phyloP scores from a whole-genome alignment of 371 early-diverging fungal genomes.

The Zychaea mexicana region DNA sequence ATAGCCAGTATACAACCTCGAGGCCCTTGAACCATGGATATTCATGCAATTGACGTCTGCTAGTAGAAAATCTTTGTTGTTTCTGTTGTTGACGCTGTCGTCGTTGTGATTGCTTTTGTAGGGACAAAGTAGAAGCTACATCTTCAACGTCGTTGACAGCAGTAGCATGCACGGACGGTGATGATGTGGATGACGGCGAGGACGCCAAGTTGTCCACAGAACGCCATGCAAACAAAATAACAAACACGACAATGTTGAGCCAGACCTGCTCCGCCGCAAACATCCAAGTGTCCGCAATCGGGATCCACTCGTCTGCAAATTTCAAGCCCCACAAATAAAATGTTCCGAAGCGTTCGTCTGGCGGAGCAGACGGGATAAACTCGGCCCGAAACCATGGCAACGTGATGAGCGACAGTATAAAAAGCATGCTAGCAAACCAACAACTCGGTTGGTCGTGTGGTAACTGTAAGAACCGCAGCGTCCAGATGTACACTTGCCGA shows the following conservation, averaged over 20 bases:
- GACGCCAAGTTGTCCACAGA: conserved; percentile 19
- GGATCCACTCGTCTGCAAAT: conserved; percentile 69
- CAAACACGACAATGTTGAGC: conserved; percentile 48
- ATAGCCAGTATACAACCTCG: conserved; percentile 41
- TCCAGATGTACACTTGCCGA: not conserved
- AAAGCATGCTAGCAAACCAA: conserved; percentile 48
- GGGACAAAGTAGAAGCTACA: too few relatives aligned
- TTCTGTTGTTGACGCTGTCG: conserved; percentile 6
- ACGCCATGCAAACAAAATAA: conserved; percentile 35
- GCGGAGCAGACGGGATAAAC: conserved; percentile 50
- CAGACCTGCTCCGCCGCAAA: conserved; percentile 50
- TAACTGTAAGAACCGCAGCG: conserved; percentile 24
- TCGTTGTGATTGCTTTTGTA: too few relatives aligned
- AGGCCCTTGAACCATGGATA: conserved; percentile 33
- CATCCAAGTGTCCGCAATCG: conserved; percentile 83
- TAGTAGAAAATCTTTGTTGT: conserved; percentile 1
- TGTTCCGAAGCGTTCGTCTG: conserved; percentile 46
- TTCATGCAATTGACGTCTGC: conserved; percentile 21
- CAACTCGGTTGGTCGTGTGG: conserved; percentile 31
- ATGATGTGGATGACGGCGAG: not conserved
- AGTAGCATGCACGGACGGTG: too few relatives aligned
- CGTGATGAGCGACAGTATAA: conserved; percentile 47
- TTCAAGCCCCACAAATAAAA: conserved; percentile 66
- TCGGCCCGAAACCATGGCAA: conserved; percentile 56
- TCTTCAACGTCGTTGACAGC: too few relatives aligned